Evolutionary conservation across 2,329 filamentous ascomycete genomes (phyloP), one percentile per base, ranked within the genome.

Genomic region (Hypoxylon sp.): DNA sequence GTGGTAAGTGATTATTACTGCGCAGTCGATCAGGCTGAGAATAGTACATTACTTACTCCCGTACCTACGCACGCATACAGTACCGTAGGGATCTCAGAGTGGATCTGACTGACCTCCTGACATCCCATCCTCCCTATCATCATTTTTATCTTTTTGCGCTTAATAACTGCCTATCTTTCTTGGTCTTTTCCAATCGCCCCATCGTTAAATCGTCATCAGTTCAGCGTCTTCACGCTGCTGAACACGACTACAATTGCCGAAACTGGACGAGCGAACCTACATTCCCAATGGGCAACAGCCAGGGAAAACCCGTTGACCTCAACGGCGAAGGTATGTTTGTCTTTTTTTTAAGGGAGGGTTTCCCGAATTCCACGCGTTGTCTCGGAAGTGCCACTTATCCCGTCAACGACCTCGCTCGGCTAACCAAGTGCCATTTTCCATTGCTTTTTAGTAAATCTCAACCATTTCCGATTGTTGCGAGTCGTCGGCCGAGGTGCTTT

Each of bases 401-500:
- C 21, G 38, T 51, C 46, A 61, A 32, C 48, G 46, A 61, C 36
- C 49, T 48, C 25, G 6, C 49, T 45, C 23, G 48, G 58, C 65
- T 72, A 74, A 73, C 67, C 66, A 19, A 60, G 25, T 72, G 66
- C 75, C 58, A 63, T 70, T 68, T 70, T 65, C 50, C 64, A 51
- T 41, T 34, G 32, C 64, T 53, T 57, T 43, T 46, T 46, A 97
- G 96, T 97, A 75, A 98, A 95, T 80, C 90, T 99, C 75, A 98
- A 98, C 78, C 96, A 99, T 82, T 99, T 99, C 81, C 93, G 95
- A 73, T 87, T 99, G 61, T 84, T 98, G 72, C 91, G 96, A 78
- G 96, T 99, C 70, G 96, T 99, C 74, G 96, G 96, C 72, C 97
- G 97, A 81, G 96, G 96, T 76, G 96, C 96, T 63, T 99, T 99